A percentile compares a stretch with the other conserved stretches of the same genome.
Conservation (phyloP, 257 asterid genomes). For the Eucommia ulmoides region DNA sequence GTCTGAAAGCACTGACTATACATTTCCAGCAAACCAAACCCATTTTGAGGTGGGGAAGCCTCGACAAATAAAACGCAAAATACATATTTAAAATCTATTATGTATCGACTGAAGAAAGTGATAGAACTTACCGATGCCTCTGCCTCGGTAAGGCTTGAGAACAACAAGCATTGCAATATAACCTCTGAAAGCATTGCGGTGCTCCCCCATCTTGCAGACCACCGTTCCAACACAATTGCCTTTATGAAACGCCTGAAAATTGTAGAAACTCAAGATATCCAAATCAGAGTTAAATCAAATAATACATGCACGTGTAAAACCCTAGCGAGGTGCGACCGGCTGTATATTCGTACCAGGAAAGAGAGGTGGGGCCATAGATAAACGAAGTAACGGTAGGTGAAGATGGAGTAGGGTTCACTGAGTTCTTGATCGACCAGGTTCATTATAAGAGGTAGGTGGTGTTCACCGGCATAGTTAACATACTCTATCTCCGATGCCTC, state of each 20-base stretch:
- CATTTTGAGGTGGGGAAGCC: too few species aligned
- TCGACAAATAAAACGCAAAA: too few species aligned
- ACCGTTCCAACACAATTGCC: slow-evolving; percentile 89
- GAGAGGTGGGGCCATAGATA: slow-evolving; percentile 93
- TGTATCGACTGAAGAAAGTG: too few species aligned
- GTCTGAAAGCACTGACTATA: too few species aligned
- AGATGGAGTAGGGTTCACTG: slow-evolving; percentile 94
- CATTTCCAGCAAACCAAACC: too few species aligned
- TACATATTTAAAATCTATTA: too few species aligned
- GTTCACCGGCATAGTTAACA: slow-evolving; percentile 87
- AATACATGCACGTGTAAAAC: too few species aligned
- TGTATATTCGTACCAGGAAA: slow-evolving; percentile 46
- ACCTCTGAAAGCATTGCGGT: slow-evolving; percentile 77
- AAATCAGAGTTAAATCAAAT: too few species aligned
- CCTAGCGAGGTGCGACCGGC: too few species aligned
- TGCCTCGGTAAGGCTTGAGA: slow-evolving; percentile 70
- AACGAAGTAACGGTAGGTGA: slow-evolving; percentile 96
- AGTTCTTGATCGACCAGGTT: slow-evolving; percentile 90
- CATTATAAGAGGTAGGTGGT: slow-evolving; percentile 93
- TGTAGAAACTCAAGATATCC: not conserved
- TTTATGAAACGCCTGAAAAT: slow-evolving; percentile 64
- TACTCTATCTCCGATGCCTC: slow-evolving; percentile 47
- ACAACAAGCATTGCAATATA: slow-evolving; percentile 97
- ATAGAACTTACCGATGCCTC: slow-evolving; percentile 79
- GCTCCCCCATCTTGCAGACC: slow-evolving; percentile 97